Conservation (phyloP, 1,284 basidiomycete genomes). For the Malassezia yamatoensis region DNA sequence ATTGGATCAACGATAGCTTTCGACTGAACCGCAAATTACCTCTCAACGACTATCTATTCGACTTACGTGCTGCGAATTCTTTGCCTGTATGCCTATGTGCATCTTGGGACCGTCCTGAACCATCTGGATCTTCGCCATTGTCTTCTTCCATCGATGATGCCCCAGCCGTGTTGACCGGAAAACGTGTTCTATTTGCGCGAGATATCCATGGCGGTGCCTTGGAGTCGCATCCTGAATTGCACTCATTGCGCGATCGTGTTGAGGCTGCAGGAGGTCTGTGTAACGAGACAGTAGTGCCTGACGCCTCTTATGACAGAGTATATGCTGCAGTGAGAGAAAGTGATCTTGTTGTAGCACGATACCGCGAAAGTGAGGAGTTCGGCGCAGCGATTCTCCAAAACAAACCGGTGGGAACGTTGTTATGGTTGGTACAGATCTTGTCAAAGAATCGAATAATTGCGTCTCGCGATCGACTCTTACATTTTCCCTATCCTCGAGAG, state of each 20-base stretch:
- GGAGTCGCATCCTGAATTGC: constrained; percentile 16
- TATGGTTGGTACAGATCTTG: constrained; percentile 71
- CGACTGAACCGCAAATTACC: constrained; percentile 57
- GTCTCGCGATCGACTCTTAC: constrained; percentile 60
- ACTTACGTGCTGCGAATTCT: constrained; percentile 50
- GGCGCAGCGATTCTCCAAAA: constrained; percentile 57
- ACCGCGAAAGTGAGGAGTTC: constrained; percentile 60
- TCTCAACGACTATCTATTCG: constrained; percentile 60
- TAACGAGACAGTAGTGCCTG: constrained; percentile 57
- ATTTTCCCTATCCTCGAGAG: constrained; percentile 54
- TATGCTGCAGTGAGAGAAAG: constrained; percentile 47
- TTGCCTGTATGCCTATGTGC: constrained; percentile 24
- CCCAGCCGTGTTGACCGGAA: constrained; percentile 18
- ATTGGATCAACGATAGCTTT: constrained; percentile 73
- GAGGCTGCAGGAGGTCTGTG: constrained; percentile 8
- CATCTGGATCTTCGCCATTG: constrained; percentile 15
- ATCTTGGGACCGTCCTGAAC: constrained; percentile 16
- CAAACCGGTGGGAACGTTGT: constrained; percentile 65
- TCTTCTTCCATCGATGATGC: constrained; percentile 5
- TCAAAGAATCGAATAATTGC: constrained; percentile 57
- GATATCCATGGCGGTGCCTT: constrained; percentile 21
- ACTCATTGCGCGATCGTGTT: constrained; percentile 11
- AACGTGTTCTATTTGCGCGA: constrained; percentile 24
- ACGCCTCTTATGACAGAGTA: constrained; percentile 21
- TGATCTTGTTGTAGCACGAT: constrained; percentile 63